Percentiles rank a stretch among this genome's conserved stretches.
Evolutionary conservation across 2,329 filamentous ascomycete genomes (phyloP).

Genomic region (Penicillium sclerotigenum): DNA sequence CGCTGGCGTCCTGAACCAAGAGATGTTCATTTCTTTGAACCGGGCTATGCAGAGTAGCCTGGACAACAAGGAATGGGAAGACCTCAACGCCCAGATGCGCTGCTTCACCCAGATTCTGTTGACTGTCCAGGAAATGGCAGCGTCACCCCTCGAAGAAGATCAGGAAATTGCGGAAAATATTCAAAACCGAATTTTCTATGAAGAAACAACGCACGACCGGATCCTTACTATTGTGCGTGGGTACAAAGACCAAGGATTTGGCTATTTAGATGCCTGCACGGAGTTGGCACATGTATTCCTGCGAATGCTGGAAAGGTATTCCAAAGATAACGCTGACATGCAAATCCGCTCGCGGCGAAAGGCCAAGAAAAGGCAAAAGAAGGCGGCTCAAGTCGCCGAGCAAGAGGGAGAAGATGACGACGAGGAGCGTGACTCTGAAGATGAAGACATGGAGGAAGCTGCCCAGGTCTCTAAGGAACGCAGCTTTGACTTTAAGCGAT

Average conservation of each 20-base stretch:
- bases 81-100: slow-evolving; percentile 82
- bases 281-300: slow-evolving; percentile 90
- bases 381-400: slow-evolving; percentile 37
- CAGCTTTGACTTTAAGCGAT: slow-evolving; percentile 89
- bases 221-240: slow-evolving; percentile 74
- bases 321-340: slow-evolving; percentile 90
- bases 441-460: slow-evolving; percentile 70
- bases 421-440: slow-evolving; percentile 58
- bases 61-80: slow-evolving; percentile 82
- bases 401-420: slow-evolving; percentile 57
- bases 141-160: slow-evolving; percentile 82
- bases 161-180: slow-evolving; percentile 98
- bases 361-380: slow-evolving; percentile 66
- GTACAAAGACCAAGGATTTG: slow-evolving; percentile 93
- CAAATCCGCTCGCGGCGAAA: slow-evolving; percentile 81
- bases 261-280: slow-evolving; percentile 87
- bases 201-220: slow-evolving; percentile 87
- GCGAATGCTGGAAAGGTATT: slow-evolving; percentile 86
- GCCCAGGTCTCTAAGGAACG: slow-evolving; percentile 73
- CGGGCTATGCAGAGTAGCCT: slow-evolving; percentile 74
- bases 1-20: slow-evolving; percentile 85
- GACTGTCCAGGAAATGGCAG: slow-evolving; percentile 88
- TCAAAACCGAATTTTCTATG: slow-evolving; percentile 95
- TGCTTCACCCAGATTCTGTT: slow-evolving; percentile 93
- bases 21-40: slow-evolving; percentile 88